Base-by-base conservation (phyloP, 1,139 yeast genomes). In the Zygosaccharomyces sapae region DNA sequence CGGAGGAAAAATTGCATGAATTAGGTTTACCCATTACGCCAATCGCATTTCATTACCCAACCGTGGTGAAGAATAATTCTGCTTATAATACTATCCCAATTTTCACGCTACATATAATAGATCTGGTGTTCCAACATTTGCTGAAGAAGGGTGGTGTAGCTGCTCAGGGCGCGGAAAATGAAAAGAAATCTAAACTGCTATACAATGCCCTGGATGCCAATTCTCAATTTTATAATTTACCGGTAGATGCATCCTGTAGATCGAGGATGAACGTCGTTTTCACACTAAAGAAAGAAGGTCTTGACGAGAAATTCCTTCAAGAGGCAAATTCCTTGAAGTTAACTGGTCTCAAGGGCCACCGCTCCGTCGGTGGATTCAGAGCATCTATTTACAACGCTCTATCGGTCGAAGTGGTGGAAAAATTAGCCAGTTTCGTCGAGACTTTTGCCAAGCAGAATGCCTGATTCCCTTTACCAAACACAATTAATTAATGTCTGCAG, bases 341-440 rank as follows among this genome's bases (percentile, higher is more conserved):
- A 54, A 71, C 80, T 10, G 97, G 97, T 3, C 75, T 92, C 60
- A 88, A 90, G 70, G 98, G 98, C 25, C 97, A 92, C 67, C 80
- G 98, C 67, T 86, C 96, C 7, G 97, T 92, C 41, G 97, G 97
- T 41, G 98, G 98, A 34, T 85, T 90, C 71, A 83, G 98, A 69
- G 92, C 95, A 18, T 89, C 97, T 10, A 73, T 89, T 48, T 87
- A 92, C 68, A 92, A 92, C 62, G 97, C 97, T n/a, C 86, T 92
- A 39, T 66, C 81, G 7, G 71, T 80, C 44, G 74, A 76, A 41
- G 81, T 90, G 56, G 84, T 83, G 24, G 73, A 82, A 51, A 62
- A 72, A 44, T 73, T 89, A 57, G 82, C 75, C 34, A 70, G 74
- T 33, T 86, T 79, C 60, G 72, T 88, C 44, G 69, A 73, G 25